Evolutionary conservation across 306 rosid genomes (phyloP).

Genomic region (Quercus ilex): DNA sequence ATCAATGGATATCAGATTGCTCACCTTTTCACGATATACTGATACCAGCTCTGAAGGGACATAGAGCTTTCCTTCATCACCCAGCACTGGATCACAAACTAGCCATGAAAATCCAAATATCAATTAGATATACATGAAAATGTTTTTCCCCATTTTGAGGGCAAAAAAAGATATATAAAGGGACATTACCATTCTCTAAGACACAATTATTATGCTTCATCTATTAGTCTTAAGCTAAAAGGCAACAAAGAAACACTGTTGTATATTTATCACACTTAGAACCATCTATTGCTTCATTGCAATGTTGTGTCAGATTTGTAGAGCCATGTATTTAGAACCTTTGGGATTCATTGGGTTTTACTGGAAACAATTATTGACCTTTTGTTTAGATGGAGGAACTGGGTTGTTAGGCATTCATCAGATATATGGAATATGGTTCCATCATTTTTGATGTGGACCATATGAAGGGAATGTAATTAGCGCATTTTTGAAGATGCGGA

Average conservation of each 20-base stretch:
- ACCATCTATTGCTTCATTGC: too few species aligned
- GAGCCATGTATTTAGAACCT: too few species aligned
- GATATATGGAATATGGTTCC: too few species aligned
- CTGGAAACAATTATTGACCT: too few species aligned
- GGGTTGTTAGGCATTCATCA: too few species aligned
- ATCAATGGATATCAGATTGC: not conserved
- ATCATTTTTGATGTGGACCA: too few species aligned
- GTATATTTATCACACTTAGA: not conserved
- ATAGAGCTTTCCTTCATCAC: conserved; percentile 94
- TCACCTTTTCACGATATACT: conserved; percentile 93
- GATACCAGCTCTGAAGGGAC: conserved; percentile 78
- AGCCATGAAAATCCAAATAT: conserved; percentile 22
- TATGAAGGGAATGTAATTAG: too few species aligned
- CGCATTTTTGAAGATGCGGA: too few species aligned
- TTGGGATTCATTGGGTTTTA: too few species aligned
- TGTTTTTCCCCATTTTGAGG: not conserved
- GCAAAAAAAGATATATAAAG: not conserved
- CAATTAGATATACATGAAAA: conserved; percentile 13
- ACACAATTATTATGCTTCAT: conserved; percentile 10
- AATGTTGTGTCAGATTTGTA: too few species aligned
- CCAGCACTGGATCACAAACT: conserved; percentile 99
- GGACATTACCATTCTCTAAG: not conserved
- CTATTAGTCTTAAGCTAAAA: conserved; percentile 1
- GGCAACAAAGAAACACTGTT: not conserved
- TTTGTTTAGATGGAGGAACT: too few species aligned